Percentiles rank a stretch among this genome's conserved stretches.
Conservation (phyloP, 257 asterid species). For the Nicotiana tomentosiformis region DNA sequence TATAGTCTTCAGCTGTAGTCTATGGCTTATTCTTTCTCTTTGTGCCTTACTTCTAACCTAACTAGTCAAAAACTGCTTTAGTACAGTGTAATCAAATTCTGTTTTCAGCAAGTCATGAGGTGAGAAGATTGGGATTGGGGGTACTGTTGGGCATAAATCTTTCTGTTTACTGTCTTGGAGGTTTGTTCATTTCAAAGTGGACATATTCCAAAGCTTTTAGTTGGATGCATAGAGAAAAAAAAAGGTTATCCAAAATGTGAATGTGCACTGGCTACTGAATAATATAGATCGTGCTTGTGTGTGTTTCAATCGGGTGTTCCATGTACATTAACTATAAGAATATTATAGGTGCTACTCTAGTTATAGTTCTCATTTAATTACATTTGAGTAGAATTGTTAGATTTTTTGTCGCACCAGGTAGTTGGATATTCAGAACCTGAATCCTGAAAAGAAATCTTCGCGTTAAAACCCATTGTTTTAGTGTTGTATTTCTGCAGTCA, state of each 20-base stretch:
- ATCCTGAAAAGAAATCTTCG: neutral
- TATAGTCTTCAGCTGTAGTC: constrained; percentile 21
- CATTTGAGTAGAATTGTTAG: neutral
- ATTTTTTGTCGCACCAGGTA: neutral
- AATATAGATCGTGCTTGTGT: neutral
- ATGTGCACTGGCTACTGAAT: neutral
- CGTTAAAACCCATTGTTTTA: neutral
- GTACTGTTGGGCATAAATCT: neutral
- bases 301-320: neutral
- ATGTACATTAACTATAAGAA: neutral
- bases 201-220: neutral
- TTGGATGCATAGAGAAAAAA: neutral
- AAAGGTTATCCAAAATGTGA: neutral
- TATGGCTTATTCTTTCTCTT: neutral
- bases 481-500: neutral
- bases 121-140: neutral
- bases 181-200: neutral
- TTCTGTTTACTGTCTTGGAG: neutral
- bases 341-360: neutral
- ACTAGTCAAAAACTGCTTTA: neutral
- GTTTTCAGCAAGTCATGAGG: neutral
- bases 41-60: neutral
- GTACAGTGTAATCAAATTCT: neutral
- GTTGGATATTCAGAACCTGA: neutral
- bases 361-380: neutral